Base-by-base conservation (phyloP, 371 early-diverging fungal species). In the Zancudomyces culisetae region DNA sequence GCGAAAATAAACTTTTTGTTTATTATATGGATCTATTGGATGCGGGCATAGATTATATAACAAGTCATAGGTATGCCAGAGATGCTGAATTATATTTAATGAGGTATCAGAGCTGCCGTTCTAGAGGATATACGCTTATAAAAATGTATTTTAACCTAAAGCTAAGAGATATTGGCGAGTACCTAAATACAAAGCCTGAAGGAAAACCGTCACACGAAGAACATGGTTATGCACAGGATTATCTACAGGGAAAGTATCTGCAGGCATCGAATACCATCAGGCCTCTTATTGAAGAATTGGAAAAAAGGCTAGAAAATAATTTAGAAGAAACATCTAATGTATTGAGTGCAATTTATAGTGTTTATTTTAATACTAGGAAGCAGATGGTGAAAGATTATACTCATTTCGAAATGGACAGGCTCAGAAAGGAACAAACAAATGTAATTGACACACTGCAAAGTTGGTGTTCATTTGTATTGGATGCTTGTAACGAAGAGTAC, bases 31-130 rank as follows among this genome's bases (percentile, higher is more conserved):
- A 66, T 24, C 75, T 74, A 28, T 58, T 87, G 48, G 92, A 91
- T 56, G 73, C 75, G 45, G 87, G 85, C 26, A 64, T 89, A 29
- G 71, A 70, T n/a, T 90, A 87, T 62, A 78, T 90, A 45, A 69
- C 75, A 28, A 53, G 68, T 19, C 62, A 85, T 77, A 60, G 74
- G 21, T 66, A 69, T 12, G 89, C 83, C 60, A 74, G 74, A 22
- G 94, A 93, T 63, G 75, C 89, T 1, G 90, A 87, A 50, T 71
- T 90, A 29, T 90, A 89, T 59, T 68, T 79, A 24, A 86, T 90
- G 87, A 73, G 89, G 22, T 90, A 85, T 62, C 72, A 84, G 22
- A 89, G 88, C 59, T 89, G 90, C 61, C 78, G 90, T 73, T 86
- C 90, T 20, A 78, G 84, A 29, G 87, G 83, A 3, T 77, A 91